Evolutionary conservation across 2,329 filamentous ascomycete species (phyloP), one percentile per base, ranked within the genome.

Genomic region (Claviceps sp.): DNA sequence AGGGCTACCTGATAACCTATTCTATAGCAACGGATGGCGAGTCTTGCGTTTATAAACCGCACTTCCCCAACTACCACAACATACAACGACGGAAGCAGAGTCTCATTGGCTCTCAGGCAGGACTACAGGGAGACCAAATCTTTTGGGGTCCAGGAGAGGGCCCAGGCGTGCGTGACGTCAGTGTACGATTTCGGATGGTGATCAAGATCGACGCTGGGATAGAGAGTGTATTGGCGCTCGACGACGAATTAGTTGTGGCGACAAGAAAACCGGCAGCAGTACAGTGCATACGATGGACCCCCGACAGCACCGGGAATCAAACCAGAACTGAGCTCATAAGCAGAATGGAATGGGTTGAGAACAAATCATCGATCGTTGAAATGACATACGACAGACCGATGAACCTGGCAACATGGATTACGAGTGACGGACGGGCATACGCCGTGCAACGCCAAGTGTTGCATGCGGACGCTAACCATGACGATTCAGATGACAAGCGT

Each of bases 201-300:
- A 97, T 98, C 63, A 94, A 95, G 65, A 89, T 98, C 17, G 93
- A 98, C 68, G 93, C 93, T 2, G 93, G 93, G 2, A 96, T 98
- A 60, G 83, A 84, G 59, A 87, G 84, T 61, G 89, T 87, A 11
- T 71, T 97, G 51, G 91, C 93, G 2, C 76, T 97, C 22, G 93
- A 97, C 58, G 88, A 95, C 52, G 93, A 97, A 66, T 73, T 98
- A 42, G 76, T 97, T 22, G 90, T 98, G 50, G 88, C 93, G 4
- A 98, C 93, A 0, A 76, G 81, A 53, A 95, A 93, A 62, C 93
- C 93, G 3, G 84, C 90, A 0, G 91, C 93, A n/a, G 82, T 97
- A 16, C 93, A 98, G 67, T 96, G 90, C 68, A 97, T 98, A 59
- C 82, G 87, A 54, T 98, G 93, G 93, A 86, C 85, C 0, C 87